phyloP scores from a whole-genome alignment of 768 basidiomycete genomes.

The Podaxis carcinomalis region DNA sequence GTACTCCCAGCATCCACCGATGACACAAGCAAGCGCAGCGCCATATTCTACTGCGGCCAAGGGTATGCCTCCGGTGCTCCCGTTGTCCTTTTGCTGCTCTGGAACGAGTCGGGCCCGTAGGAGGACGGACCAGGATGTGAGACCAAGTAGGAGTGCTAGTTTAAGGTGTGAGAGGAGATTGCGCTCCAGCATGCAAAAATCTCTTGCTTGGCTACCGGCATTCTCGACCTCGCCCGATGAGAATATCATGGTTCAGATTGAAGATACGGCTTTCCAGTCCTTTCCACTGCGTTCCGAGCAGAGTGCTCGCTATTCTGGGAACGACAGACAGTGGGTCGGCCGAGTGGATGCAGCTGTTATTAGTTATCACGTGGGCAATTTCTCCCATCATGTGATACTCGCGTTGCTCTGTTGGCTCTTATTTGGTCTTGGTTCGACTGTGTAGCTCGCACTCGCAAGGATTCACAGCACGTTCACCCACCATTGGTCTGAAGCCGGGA shows the following conservation, averaged over 20 bases:
- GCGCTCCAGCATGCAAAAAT: constrained; percentile 77
- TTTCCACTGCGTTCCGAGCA: neutral
- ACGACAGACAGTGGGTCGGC: neutral
- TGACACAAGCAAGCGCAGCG: constrained; percentile 50
- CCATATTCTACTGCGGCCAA: constrained; percentile 49
- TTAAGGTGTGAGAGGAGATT: constrained; percentile 69
- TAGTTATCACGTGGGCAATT: neutral
- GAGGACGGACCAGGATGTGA: constrained; percentile 61
- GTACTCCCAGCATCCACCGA: constrained; percentile 65
- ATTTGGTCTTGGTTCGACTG: constrained; percentile 41
- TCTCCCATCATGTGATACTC: constrained; percentile 26
- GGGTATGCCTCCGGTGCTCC: constrained; percentile 33
- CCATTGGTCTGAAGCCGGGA: neutral
- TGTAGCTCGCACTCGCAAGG: neutral
- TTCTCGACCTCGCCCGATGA: constrained; percentile 30
- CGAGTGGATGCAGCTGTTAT: neutral
- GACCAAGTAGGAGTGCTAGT: constrained; percentile 57
- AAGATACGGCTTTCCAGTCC: neutral
- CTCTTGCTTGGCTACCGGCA: constrained; percentile 60
- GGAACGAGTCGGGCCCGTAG: constrained; percentile 58
- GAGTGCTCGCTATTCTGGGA: neutral
- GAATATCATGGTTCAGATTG: neutral
- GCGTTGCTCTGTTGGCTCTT: constrained; percentile 29
- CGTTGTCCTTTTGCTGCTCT: constrained; percentile 18
- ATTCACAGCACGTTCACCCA: neutral